Base-by-base conservation (phyloP, 768 basidiomycete species). In the Dioszegia crocea region DNA sequence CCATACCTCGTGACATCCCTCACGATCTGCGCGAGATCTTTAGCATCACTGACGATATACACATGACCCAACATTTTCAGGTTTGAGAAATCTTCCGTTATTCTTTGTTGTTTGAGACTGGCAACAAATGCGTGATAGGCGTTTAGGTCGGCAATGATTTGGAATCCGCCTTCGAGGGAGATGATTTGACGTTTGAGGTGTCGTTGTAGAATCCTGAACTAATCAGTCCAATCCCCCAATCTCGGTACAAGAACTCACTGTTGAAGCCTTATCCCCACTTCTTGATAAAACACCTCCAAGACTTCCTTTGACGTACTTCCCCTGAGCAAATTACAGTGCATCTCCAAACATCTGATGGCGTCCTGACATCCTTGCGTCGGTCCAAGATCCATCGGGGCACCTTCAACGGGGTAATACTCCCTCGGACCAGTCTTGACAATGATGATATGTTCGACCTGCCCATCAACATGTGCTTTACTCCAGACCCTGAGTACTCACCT, bases 111-210 rank as follows among this genome's bases (percentile, higher is more conserved):
- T 79, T 88, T 92, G 44, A 99, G 82, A 1, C 89, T 88, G 0
- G 86, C 79, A 43, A 98, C 86, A 77, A 99, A 99, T 0, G 83
- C 76, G 76, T 96, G 85, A 76, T 99, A 99, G 3, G 88, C 84
- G 76, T 98, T 99, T 60, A 99, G 79, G 76, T 99, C 96, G 1
- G 93, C 88, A 62, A 99, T 97, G 60, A 97, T 86, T 64, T 91
- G 90, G 77, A 98, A 94, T 0, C 94, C 94, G 16, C 96, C 96
- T 56, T 80, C 84, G 33, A 96, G 82, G 0, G 93, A 97, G 48
- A 98, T 92, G 68, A 98, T 99, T 74, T 97, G 92, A 1, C 92
- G 83, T 74, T 99, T 98, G 76, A 98, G 86, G 67, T 97, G 94
- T 67, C 94, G 91, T 73, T 97, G 92, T 30, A 98, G 75, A 70